Evolutionary conservation across 768 basidiomycete genomes (phyloP).

Genomic region (Calocybe indica): DNA sequence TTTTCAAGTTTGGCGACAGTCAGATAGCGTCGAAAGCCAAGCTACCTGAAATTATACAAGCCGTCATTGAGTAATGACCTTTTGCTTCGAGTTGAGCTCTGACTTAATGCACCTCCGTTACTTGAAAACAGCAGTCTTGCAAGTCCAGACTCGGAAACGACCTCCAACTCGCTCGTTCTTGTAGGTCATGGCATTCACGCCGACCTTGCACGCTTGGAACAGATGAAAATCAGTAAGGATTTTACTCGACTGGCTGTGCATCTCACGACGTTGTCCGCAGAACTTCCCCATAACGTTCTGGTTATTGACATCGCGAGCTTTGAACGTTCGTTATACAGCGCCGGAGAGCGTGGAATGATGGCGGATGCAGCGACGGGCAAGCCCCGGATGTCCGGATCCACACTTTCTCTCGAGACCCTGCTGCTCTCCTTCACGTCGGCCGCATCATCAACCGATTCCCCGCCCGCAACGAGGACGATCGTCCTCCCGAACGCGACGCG

Average conservation of each 20-base stretch:
- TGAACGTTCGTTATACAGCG: conserved; percentile 56
- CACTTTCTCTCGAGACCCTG: conserved; percentile 58
- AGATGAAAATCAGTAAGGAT: conserved; percentile 73
- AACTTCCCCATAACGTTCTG: conserved; percentile 69
- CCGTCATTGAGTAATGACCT: conserved; percentile 54
- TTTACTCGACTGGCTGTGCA: conserved; percentile 1
- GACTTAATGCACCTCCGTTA: conserved; percentile 4
- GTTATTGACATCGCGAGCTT: conserved; percentile 58
- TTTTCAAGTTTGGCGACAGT: conserved; percentile 67
- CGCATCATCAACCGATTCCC: conserved; percentile 7
- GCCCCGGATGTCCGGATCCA: conserved; percentile 43
- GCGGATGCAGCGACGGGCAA: conserved; percentile 51
- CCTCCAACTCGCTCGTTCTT: conserved; percentile 63
- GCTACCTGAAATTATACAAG: conserved; percentile 66
- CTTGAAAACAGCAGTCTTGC: conserved; percentile 48
- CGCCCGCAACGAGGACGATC: conserved; percentile 11
- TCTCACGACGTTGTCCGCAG: conserved; percentile 27
- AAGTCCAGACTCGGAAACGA: conserved; percentile 72
- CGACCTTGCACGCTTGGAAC: conserved; percentile 59
- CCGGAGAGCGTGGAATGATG: conserved; percentile 57
- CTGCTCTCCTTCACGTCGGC: conserved; percentile 50
- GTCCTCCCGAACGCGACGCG: conserved; percentile 36
- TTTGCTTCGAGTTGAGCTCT: neutral
- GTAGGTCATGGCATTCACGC: conserved; percentile 55
- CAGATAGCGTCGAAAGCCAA: conserved; percentile 63